These are phyloP conservation scores for Amanita rubescens DNA, from an alignment of 768 basidiomycete genomes.

Conservation along the genomic window DNA sequence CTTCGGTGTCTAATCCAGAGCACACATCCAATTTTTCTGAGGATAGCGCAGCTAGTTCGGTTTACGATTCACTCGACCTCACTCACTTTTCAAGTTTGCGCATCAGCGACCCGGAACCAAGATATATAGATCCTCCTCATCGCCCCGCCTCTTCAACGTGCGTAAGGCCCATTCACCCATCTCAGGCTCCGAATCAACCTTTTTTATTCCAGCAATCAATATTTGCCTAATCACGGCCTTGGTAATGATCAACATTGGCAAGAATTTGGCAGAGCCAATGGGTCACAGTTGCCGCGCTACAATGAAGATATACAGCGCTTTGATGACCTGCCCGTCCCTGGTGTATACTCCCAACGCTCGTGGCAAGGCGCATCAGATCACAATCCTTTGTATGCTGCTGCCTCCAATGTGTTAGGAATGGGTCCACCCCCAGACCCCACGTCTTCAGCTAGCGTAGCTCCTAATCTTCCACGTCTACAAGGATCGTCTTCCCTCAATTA, in stretches of 20 bases:
- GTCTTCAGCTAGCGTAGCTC: slow-evolving; percentile 8
- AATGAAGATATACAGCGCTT: not conserved
- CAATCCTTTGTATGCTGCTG: slow-evolving; percentile 62
- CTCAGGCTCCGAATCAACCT: not conserved
- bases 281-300: not conserved
- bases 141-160: not conserved
- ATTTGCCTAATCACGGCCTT: not conserved
- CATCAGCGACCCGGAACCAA: not conserved
- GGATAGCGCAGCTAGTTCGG: not conserved
- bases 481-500: not conserved
- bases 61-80: not conserved
- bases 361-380: slow-evolving; percentile 33
- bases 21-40: not conserved
- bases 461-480: slow-evolving; percentile 13
- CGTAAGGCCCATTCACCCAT: not conserved
- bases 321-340: not conserved
- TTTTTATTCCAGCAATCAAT: not conserved
- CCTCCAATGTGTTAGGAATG: slow-evolving; percentile 77
- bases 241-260: not conserved
- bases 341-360: not conserved
- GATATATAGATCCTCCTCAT: not conserved
- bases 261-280: not conserved
- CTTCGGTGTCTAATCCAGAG: not conserved
- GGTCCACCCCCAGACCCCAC: slow-evolving; percentile 45
- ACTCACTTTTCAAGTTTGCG: slow-evolving; percentile 1